Evolutionary conservation across 148 eudicot genomes (phyloP), one percentile per base, ranked within the genome.

Genomic region (Vaccinium darrowii): DNA sequence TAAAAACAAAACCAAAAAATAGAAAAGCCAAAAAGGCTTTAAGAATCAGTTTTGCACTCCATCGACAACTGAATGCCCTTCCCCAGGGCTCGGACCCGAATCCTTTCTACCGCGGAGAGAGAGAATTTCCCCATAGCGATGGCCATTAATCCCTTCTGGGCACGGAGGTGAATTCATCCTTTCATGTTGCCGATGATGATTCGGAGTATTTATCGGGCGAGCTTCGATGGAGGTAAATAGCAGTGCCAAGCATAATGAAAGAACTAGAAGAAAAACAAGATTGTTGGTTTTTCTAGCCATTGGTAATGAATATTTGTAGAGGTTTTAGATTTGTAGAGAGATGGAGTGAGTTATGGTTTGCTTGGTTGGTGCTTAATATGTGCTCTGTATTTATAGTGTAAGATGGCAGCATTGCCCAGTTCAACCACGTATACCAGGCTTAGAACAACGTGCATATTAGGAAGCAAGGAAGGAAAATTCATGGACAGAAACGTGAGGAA

Each of bases 391-490:
- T 60, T 60, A 60, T 60, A 21, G 67, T 60, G 67, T 60, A 60
- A 60, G 8, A 19, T 19, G n/a, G 65, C 5, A 60, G 65, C 19
- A 60, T 19, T 60, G 65, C 65, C n/a, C 9, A 5, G 23, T 60
- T 60, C 23, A 19, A 60, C 23, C 65, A 60, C 23, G 23, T 19
- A 60, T 5, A 8, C 19, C 8, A 60, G 65, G 7, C 19, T 19
- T 8, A 19, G 25, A 60, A 21, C 9, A 60, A 60, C 23, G 67
- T 60, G 23, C n/a, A 60, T 60, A 52, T 10, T 12, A 52, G 56
- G 67, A 60, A 60, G 67, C 67, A 60, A 60, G 67, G 67, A 21
- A 60, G 67, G 67, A 60, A 56, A 60, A 60, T 60, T 60, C 67
- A 60, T 60, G 67, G 11, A n/a, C 11, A 21, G 10, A n/a, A 8